Base-by-base conservation (phyloP, 495 filamentous ascomycete species). In the Aspergillus heteromorphus region DNA sequence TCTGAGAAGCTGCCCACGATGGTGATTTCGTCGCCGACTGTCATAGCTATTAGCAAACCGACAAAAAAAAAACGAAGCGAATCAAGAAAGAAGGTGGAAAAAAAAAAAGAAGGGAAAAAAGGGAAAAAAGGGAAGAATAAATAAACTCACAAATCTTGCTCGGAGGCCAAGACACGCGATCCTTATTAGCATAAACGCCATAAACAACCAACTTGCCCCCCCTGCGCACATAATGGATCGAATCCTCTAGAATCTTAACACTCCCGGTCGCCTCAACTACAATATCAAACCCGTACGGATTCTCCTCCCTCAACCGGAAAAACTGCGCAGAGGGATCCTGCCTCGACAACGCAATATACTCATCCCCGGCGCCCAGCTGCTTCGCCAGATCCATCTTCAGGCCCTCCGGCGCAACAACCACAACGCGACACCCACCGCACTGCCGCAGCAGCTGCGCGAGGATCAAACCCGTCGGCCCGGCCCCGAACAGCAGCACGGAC, bases 241-340 rank as follows among this genome's bases (percentile, higher is more conserved):
- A 73, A 62, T 86, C 83, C 61, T 88, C 86, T 5, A 89, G 77
- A 56, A 88, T 82, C 68, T 80, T 85, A 21, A 77, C 66, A 59
- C 74, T 84, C 11, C 86, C 85, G 43, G 84, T 87, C 7, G 86
- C 86, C 56, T 74, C 73, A 18, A 82, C 70, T 43, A 85, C 83
- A 51, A 89, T 86, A 54, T 88, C 84, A 59, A 87, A 89, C 4
- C 85, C 86, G 59, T 88, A 84, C 6, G 85, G 84, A 67, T 87
- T 81, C 31, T 84, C 80, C 16, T 66, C 71, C 74, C 85, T 83
- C 53, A 87, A 70, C 64, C 84, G 68, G 34, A 78, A 72, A 64
- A 82, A 85, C 64, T 85, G 82, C 0, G 72, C 74, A 45, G 72
- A 64, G 0, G 82, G 72, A 65, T 82, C 73, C 41, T 66, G 60